Percentiles rank a stretch among this genome's conserved stretches.
phyloP scores from a whole-genome alignment of 208 protist genomes.

The Trypanosoma mega region DNA sequence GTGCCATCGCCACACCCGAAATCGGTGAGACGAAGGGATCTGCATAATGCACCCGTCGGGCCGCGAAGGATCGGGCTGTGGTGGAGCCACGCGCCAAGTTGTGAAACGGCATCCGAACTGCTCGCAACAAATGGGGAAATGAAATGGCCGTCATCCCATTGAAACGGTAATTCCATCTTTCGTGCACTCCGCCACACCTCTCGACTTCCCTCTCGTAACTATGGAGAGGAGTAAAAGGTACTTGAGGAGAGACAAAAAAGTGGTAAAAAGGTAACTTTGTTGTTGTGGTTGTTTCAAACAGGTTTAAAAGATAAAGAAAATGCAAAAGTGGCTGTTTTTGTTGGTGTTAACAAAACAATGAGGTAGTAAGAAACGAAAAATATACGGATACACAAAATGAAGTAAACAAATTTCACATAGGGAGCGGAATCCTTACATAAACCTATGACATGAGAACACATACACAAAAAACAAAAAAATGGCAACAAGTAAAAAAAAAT shows the following conservation, averaged over 20 bases:
- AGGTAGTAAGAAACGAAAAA: too few species aligned
- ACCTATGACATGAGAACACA: too few species aligned
- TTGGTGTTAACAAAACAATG: too few species aligned
- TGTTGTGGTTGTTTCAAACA: too few species aligned
- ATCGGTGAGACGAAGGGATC: constrained; percentile 39
- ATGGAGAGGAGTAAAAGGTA: neutral
- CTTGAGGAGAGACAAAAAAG: constrained; percentile 9
- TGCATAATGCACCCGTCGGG: constrained; percentile 40
- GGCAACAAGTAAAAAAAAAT: too few species aligned
- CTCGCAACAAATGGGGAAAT: constrained; percentile 72
- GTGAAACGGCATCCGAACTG: constrained; percentile 30
- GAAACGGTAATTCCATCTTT: constrained; percentile 72
- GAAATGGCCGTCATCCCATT: constrained; percentile 77
- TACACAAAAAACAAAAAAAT: too few species aligned
- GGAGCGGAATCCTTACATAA: too few species aligned
- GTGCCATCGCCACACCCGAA: constrained; percentile 72
- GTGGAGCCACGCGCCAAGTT: constrained; percentile 38
- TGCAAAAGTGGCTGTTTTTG: too few species aligned
- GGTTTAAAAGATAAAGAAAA: too few species aligned
- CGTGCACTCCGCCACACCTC: neutral
- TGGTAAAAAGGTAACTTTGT: too few species aligned
- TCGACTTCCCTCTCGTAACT: neutral
- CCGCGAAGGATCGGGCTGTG: constrained; percentile 17
- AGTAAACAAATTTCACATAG: too few species aligned
- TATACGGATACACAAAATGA: too few species aligned